Evolutionary conservation across 371 early-diverging fungal species (phyloP), one percentile per base, ranked within the genome.

Genomic region (Mucor piriformis): DNA sequence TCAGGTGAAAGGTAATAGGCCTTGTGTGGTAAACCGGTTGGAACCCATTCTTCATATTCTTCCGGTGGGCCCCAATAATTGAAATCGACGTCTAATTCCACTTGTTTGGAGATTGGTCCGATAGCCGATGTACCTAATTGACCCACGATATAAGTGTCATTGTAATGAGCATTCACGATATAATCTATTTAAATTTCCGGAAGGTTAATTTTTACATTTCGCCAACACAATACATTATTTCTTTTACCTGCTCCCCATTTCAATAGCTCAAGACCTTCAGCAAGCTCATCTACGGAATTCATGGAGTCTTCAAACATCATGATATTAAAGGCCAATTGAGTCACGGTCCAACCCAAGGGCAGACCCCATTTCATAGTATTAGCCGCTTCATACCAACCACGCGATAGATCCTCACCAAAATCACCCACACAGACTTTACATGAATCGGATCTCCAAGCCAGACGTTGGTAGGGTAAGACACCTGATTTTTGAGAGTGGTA

Each of bases 301-400:
- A 80, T 75, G 0, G 82, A 72, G 24, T 80, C 81, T 44, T 72
- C 77, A 74, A 77, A 83, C 27, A 76, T 64, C 54, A 74, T 67
- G 35, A 84, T 70, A 57, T 82, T 83, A 60, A 80, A 84, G 2
- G 80, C 82, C 21, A 83, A 64, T 48, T 81, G 82, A 4, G 75
- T 76, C 6, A 72, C 72, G 13, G 83, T 79, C 72, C 74, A 83
- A 6, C 74, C 83, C 25, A 80, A 63, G 0, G 85, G 85, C 4
- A 79, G 67, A 43, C 85, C 85, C 83, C 83, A 84, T 49, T 84
- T 84, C 83, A 84, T 83, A 6, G 85, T 83, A 47, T 84, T 84
- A 7, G 85, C 83, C n/a, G 85, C 85, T 50, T 84, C 85, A 54
- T 81, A 84, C 83, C 83, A 84, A 16, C 75, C 85, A 33, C 77